Conservation (phyloP, 805 yeast genomes). For the Saturnispora halmiae region DNA sequence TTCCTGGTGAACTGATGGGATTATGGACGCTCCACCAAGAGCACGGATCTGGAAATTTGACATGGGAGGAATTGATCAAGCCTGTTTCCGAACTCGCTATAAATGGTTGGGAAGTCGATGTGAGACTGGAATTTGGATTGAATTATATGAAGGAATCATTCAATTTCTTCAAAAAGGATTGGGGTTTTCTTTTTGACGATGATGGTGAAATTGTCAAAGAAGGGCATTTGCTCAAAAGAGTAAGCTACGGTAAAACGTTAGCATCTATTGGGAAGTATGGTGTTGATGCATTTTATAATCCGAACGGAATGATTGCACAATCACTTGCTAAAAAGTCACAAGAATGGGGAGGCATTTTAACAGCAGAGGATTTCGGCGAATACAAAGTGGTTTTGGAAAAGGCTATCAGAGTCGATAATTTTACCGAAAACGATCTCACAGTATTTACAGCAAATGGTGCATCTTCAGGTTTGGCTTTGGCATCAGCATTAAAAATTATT, state of each 20-base stretch:
- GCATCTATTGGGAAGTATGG: conserved; percentile 68
- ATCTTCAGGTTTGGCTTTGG: conserved; percentile 74
- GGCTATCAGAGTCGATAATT: conserved; percentile 34
- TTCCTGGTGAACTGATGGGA: conserved; percentile 90
- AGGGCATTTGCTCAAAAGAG: conserved; percentile 59
- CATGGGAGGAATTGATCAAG: conserved; percentile 63
- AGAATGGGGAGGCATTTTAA: conserved; percentile 57
- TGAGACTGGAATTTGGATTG: conserved; percentile 36
- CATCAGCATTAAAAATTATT: conserved; percentile 58
- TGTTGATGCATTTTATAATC: conserved; percentile 73
- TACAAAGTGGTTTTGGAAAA: conserved; percentile 46
- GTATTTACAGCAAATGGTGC: conserved; percentile 61
- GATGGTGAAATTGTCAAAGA: conserved; percentile 27
- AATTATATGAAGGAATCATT: conserved; percentile 28
- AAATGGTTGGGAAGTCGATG: conserved; percentile 52
- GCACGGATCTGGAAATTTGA: conserved; percentile 63
- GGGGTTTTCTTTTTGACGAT: conserved; percentile 46
- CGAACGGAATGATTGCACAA: conserved; percentile 63
- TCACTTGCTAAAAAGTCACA: conserved; percentile 43
- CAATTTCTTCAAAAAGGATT: conserved; percentile 32
- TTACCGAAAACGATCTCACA: conserved; percentile 21
- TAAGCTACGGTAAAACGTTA: conserved; percentile 57
- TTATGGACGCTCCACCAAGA: conserved; percentile 47
- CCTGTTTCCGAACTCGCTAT: conserved; percentile 66
- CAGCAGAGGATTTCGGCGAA: conserved; percentile 52